Evolutionary conservation across 2,329 filamentous ascomycete species (phyloP), one percentile per base, ranked within the genome.

Genomic region (Pseudopithomyces chartarum): DNA sequence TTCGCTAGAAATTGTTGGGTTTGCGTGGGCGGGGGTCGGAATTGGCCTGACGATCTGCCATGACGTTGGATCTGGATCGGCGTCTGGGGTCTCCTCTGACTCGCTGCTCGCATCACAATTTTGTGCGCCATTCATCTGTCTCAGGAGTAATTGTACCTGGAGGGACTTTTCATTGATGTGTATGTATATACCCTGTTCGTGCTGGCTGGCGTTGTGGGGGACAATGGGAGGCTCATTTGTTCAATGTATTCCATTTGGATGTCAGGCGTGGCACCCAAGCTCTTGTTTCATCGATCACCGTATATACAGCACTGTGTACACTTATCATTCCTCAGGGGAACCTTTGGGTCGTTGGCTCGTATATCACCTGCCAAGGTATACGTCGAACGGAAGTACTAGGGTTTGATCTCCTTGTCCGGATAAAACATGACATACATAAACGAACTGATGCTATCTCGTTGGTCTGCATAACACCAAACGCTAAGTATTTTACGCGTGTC

Each of bases 21-120:
- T 54, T 54, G 46, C 40, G 45, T 40, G 54, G 48, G 40, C 54
- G 34, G 54, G 54, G 54, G 43, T 47, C 43, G 40, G 34, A 29
- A n/a, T 13, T 50, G 19, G 45, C 33, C 20, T 32, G 26, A 34
- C 26, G 29, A 39, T 52, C 52, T 54, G 33, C 44, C 15, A 46
- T 55, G 46, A 34, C 47, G 54, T 56, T 33, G 47, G 17, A 20
- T 29, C 22, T 22, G 45, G 45, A 52, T 56, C 47, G 26, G 46
- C 46, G 39, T 34, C 46, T 44, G 47, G 46, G 53, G 46, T 54
- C 19, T 23, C n/a, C 22, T 38, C 39, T 44, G 38, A 52, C 33
- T 40, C 26, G 46, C 40, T 12, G 10, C 15, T 17, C 19, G 6
- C 22, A 12, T 43, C n/a, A 47, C 26, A 23, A 44, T 12, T n/a